phyloP scores from a whole-genome alignment of 2,329 filamentous ascomycete species.

The Fusarium equiseti region DNA sequence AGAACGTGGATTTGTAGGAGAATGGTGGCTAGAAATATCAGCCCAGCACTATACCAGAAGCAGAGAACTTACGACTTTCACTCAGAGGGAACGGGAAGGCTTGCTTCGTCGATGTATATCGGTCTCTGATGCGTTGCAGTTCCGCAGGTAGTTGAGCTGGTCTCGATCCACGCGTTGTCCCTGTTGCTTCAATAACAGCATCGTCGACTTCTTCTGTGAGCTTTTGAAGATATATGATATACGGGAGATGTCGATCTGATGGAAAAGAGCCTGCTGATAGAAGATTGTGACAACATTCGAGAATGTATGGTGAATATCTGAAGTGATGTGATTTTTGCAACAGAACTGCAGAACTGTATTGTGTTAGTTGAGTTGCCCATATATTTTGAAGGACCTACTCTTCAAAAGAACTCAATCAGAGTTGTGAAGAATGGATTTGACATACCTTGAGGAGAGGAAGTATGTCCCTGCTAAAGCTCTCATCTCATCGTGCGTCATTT shows the following conservation, averaged over 20 bases:
- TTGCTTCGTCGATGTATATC: slow-evolving; percentile 42
- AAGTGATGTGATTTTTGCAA: slow-evolving; percentile 50
- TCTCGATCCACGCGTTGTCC: slow-evolving; percentile 2
- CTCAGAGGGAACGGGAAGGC: slow-evolving; percentile 46
- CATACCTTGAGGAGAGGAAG: slow-evolving; percentile 50
- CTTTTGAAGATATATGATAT: slow-evolving; percentile 49
- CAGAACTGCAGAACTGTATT: slow-evolving; percentile 38
- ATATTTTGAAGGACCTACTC: not conserved
- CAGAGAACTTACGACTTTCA: slow-evolving; percentile 47
- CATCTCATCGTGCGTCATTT: slow-evolving; percentile 47
- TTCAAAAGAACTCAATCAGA: not conserved
- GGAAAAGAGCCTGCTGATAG: slow-evolving; percentile 18
- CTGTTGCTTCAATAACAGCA: slow-evolving; percentile 32
- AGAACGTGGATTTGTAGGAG: slow-evolving; percentile 47
- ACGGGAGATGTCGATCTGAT: slow-evolving; percentile 47
- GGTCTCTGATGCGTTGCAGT: slow-evolving; percentile 38
- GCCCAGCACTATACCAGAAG: not conserved
- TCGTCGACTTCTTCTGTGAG: slow-evolving; percentile 50
- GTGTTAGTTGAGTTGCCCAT: slow-evolving; percentile 1
- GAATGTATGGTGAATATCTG: slow-evolving; percentile 46
- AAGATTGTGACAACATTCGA: slow-evolving; percentile 44
- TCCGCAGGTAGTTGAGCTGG: slow-evolving; percentile 22
- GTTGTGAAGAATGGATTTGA: rapidly evolving
- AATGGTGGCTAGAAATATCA: slow-evolving; percentile 40
- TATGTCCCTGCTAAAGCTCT: slow-evolving; percentile 50